phyloP scores from a whole-genome alignment of 192 early-diverging fungal species.

The Coemansia sp. region DNA sequence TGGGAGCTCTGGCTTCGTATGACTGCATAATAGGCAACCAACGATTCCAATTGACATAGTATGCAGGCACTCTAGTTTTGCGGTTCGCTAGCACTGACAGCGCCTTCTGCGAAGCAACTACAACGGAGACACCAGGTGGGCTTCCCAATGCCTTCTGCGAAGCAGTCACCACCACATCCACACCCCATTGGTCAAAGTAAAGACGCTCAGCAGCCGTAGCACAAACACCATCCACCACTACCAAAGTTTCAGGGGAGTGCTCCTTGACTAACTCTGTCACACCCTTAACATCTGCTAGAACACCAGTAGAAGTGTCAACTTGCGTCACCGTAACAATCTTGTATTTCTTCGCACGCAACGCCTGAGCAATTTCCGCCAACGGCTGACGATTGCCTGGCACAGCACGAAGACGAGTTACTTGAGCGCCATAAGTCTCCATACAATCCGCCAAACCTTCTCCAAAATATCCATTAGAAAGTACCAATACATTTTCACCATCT shows the following conservation, averaged over 20 bases:
- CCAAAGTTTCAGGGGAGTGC: conserved; percentile 81
- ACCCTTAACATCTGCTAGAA: conserved; percentile 79
- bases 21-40: conserved; percentile 98
- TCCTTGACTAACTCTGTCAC: conserved; percentile 71
- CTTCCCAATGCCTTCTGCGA: conserved; percentile 94
- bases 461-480: conserved; percentile 93
- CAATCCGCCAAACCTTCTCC: conserved; percentile 93
- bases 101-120: conserved; percentile 73
- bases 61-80: conserved; percentile 77
- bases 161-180: conserved; percentile 91
- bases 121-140: conserved; percentile 89
- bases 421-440: conserved; percentile 84
- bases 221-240: conserved; percentile 94
- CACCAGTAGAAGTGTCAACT: conserved; percentile 94
- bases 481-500: conserved; percentile 82
- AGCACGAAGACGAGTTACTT: conserved; percentile 71
- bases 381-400: conserved; percentile 70
- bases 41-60: conserved; percentile 89
- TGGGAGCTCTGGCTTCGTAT: conserved; percentile 88
- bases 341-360: conserved; percentile 65
- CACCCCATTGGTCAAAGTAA: conserved; percentile 85
- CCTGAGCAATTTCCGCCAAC: conserved; percentile 64
- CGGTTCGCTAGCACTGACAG: conserved; percentile 52
- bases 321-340: conserved; percentile 93
- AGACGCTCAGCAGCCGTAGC: conserved; percentile 92